Evolutionary conservation across 1,139 yeast species (phyloP).

Genomic region (Sugiyamaella pinicola): DNA sequence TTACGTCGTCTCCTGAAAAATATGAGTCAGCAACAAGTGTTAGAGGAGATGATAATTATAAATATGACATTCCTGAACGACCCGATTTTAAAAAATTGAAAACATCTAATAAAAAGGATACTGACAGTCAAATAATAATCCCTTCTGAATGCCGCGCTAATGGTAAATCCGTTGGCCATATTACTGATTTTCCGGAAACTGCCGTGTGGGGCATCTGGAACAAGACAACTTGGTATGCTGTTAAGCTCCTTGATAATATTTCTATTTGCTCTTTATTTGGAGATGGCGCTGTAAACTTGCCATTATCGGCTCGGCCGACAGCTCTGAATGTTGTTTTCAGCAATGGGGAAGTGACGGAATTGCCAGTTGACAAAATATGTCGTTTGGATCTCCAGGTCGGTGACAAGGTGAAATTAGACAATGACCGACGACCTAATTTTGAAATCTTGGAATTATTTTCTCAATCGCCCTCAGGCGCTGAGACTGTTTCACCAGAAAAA

Average conservation of each 20-base stretch:
- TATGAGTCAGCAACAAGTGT: slow-evolving; percentile 3
- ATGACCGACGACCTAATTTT: slow-evolving; percentile 23
- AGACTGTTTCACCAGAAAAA: background rate
- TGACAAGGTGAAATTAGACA: slow-evolving; percentile 26
- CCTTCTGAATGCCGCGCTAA: slow-evolving; percentile 5
- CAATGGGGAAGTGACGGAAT: slow-evolving; percentile 28
- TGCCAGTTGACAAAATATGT: slow-evolving; percentile 15
- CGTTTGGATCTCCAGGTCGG: slow-evolving; percentile 29
- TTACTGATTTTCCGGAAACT: slow-evolving; percentile 7
- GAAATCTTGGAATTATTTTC: slow-evolving; percentile 23
- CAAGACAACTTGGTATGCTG: slow-evolving; percentile 27
- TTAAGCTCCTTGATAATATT: slow-evolving; percentile 19
- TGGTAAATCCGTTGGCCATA: slow-evolving; percentile 1
- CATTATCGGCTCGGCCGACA: background rate
- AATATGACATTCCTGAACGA: background rate
- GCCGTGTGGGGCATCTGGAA: slow-evolving; percentile 30
- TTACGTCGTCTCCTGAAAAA: slow-evolving; percentile 14
- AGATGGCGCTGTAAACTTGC: no score
- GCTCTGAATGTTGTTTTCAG: slow-evolving; percentile 26
- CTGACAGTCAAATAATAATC: background rate
- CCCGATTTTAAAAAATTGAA: background rate
- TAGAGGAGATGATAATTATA: background rate
- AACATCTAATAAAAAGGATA: background rate
- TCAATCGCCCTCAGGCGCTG: background rate
- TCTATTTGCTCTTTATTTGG: slow-evolving; percentile 1